Conservation (phyloP, 2,329 filamentous ascomycete genomes). For the Xylogone sp. region DNA sequence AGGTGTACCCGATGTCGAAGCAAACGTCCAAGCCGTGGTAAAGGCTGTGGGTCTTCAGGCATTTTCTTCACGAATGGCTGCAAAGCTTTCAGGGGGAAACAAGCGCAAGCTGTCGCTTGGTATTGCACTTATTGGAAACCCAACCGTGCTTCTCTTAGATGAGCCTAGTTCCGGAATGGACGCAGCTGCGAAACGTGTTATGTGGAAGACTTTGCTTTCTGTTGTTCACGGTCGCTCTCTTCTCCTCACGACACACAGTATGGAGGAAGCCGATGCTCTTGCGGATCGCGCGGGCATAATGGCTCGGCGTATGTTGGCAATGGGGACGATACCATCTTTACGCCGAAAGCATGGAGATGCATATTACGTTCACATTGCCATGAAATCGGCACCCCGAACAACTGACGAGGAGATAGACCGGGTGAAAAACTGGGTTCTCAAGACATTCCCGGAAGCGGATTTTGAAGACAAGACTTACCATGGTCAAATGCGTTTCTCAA, state of each 20-base stretch:
- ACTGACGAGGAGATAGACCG: constrained; percentile 61
- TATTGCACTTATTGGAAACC: constrained; percentile 91
- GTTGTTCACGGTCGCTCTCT: constrained; percentile 76
- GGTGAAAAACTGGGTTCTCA: constrained; percentile 63
- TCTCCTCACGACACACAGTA: constrained; percentile 85
- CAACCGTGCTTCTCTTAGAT: constrained; percentile 80
- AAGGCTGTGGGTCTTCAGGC: constrained; percentile 71
- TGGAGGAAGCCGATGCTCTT: constrained; percentile 92
- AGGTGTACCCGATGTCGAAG: constrained; percentile 69
- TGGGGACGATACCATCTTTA: constrained; percentile 71
- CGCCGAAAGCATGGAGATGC: constrained; percentile 72
- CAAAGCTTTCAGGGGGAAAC: constrained; percentile 82
- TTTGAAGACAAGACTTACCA: constrained; percentile 76
- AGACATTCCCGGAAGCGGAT: constrained; percentile 58
- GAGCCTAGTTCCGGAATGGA: constrained; percentile 89
- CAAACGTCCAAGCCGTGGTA: constrained; percentile 78
- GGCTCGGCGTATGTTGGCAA: constrained; percentile 77
- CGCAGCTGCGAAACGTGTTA: constrained; percentile 82
- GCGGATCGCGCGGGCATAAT: constrained; percentile 83
- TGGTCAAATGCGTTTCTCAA: constrained; percentile 81
- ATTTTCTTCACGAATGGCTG: constrained; percentile 72
- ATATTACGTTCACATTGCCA: constrained; percentile 66
- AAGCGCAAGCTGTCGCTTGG: constrained; percentile 88
- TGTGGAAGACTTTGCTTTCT: constrained; percentile 81
- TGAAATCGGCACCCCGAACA: constrained; percentile 70